Base-by-base conservation (phyloP, 306 rosid species). In the Vicia sativa region DNA sequence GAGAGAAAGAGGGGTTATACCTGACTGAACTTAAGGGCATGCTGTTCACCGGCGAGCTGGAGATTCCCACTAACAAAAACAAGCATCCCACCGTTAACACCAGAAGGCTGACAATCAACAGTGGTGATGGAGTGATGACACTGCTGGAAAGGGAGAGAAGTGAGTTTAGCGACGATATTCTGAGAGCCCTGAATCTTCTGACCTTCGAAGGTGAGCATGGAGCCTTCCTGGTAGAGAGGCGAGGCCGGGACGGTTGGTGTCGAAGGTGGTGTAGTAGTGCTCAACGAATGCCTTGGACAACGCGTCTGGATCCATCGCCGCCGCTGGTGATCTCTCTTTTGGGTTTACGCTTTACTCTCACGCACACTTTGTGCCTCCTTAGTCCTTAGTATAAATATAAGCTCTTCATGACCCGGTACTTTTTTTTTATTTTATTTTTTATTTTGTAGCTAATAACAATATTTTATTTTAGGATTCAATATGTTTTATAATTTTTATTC, bases 21-120 rank as follows among this genome's bases (percentile, higher is more conserved):
- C 96, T 92, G 97, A 77, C 97, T 92, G 82, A 92, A 92, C 80
- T 89, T 89, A 42, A 92, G 97, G 12, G 92, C 84, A 64, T 92
- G 97, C 21, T 92, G 96, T 44, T 92, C 97, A 4, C 97, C 97
- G 70, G 87, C 85, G 59, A 92, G 96, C 68, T 92, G 95, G 71
- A 92, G 97, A 54, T 84, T 89, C 5, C 97, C 97, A 69, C 92
- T 85, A 81, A 92, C 97, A 41, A 92, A 92, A 74, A 89, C 97
- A 8, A 89, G 90, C 96, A 92, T 85, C 21, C 92, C 96, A 15
- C 86, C 90, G 31, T 65, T 83, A 67, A 84, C 83, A 13, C 90
- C 95, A 41, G 97, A 92, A 43, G 97, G 95, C 71, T 92, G 97
- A 64, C 79, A 89, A 78, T 92, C 97, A 23, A 92, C 89, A 80